Percentiles rank a stretch among this genome's conserved stretches.
phyloP scores from a whole-genome alignment of 139 green algal species.

The Auxenochlorella pyrenoidosa region DNA sequence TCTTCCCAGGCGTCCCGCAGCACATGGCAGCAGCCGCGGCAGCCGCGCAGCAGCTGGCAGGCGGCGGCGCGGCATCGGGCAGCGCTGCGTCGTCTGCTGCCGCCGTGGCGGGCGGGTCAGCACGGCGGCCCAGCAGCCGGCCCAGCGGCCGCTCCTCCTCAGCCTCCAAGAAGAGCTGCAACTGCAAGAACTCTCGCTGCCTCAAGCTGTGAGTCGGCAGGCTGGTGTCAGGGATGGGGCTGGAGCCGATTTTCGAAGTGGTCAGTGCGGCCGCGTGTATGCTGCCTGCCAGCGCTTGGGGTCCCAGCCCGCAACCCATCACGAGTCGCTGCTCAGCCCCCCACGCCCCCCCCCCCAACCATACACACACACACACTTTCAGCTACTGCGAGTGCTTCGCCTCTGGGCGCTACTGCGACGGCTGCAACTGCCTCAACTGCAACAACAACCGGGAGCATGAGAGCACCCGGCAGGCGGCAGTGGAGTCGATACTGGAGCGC shows the following conservation, averaged over 20 bases:
- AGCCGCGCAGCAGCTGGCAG: neutral
- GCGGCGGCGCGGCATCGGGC: neutral
- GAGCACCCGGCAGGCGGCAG: slow-evolving; percentile 70
- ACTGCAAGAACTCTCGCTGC: slow-evolving; percentile 91
- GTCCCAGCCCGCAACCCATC: too few relatives aligned
- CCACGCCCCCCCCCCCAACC: neutral
- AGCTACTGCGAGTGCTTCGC: slow-evolving; percentile 91
- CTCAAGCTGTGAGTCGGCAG: slow-evolving; percentile 80
- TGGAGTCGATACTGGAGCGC: slow-evolving; percentile 89
- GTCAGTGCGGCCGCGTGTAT: too few relatives aligned
- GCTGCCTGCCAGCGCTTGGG: too few relatives aligned
- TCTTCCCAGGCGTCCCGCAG: slow-evolving; percentile 8
- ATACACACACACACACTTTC: neutral
- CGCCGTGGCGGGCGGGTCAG: neutral
- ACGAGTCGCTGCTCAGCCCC: neutral
- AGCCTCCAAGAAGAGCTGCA: slow-evolving; percentile 66
- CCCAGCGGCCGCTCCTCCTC: slow-evolving; percentile 10
- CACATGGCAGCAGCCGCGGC: neutral
- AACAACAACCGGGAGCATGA: slow-evolving; percentile 88
- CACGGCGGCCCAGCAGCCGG: neutral
- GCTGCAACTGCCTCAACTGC: slow-evolving; percentile 92
- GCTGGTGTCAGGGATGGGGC: neutral
- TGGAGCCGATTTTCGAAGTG: too few relatives aligned
- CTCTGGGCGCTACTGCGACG: slow-evolving; percentile 58
- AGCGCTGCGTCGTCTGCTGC: neutral